Percentiles rank a stretch among this genome's conserved stretches.
These are phyloP conservation scores for Fusarium liriodendri DNA, from an alignment of 2,329 filamentous ascomycete genomes.

Conservation along the genomic window DNA sequence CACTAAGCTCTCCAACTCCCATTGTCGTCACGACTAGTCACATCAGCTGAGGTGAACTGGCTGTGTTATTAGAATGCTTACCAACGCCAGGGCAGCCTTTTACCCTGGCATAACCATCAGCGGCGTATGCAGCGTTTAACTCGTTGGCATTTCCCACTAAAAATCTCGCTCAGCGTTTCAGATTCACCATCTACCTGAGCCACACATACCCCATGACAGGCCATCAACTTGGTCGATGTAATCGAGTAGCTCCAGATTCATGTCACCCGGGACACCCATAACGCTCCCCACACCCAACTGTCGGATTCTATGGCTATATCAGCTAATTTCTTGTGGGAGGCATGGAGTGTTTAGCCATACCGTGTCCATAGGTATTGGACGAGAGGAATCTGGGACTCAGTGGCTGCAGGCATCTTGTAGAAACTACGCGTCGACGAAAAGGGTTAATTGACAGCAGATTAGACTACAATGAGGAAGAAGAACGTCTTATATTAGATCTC, in stretches of 20 bases:
- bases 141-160: slow-evolving; percentile 22
- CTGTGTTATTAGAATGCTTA: not conserved
- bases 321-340: no score
- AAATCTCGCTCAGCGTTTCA: not conserved
- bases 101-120: slow-evolving; percentile 20
- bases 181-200: not conserved
- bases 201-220: not conserved
- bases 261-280: slow-evolving; percentile 20
- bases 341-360: not conserved
- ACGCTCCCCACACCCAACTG: slow-evolving; percentile 11
- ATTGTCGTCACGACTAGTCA: slow-evolving; percentile 15
- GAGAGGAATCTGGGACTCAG: not conserved
- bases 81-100: slow-evolving; percentile 16
- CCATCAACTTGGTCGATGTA: slow-evolving; percentile 18
- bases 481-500: not conserved
- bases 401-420: slow-evolving; percentile 1
- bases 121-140: slow-evolving; percentile 23
- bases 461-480: rapidly evolving
- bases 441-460: not conserved
- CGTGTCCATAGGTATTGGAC: slow-evolving; percentile 13
- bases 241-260: slow-evolving; percentile 22
- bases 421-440: not conserved
- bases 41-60: not conserved
- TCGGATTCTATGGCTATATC: not conserved
- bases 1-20: slow-evolving; percentile 19